phyloP scores from a whole-genome alignment of 1,284 basidiomycete species.

The Wallemia hederae region DNA sequence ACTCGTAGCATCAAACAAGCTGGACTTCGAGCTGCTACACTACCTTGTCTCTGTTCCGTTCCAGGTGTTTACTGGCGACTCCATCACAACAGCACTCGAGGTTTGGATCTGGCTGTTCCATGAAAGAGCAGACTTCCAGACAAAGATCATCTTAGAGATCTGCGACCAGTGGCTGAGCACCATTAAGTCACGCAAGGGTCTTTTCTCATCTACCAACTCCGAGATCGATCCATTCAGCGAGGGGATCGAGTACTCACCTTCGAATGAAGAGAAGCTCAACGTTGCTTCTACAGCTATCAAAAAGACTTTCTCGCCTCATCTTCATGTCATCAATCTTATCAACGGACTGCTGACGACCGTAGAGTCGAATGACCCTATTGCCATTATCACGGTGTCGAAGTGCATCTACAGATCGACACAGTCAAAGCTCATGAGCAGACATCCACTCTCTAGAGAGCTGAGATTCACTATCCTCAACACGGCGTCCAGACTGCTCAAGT shows the following conservation, averaged over 20 bases:
- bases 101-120: slow-evolving; percentile 93
- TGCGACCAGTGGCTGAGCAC: slow-evolving; percentile 61
- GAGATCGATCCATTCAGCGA: slow-evolving; percentile 39
- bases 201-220: slow-evolving; percentile 32
- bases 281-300: not conserved
- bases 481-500: slow-evolving; percentile 31
- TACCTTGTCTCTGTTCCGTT: slow-evolving; percentile 70
- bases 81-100: slow-evolving; percentile 63
- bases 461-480: slow-evolving; percentile 24
- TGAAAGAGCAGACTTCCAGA: slow-evolving; percentile 44
- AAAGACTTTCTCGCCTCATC: not conserved
- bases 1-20: slow-evolving; percentile 36
- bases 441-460: slow-evolving; percentile 65
- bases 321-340: not conserved
- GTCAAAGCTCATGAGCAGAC: slow-evolving; percentile 29
- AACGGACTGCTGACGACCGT: not conserved
- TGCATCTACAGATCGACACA: not conserved
- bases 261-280: slow-evolving; percentile 34
- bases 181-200: slow-evolving; percentile 41
- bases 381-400: not conserved
- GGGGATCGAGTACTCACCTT: slow-evolving; percentile 66
- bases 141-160: slow-evolving; percentile 57
- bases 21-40: slow-evolving; percentile 61
- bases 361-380: slow-evolving; percentile 2
- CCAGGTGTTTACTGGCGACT: slow-evolving; percentile 56